Evolutionary conservation across 495 filamentous ascomycete species (phyloP).

Genomic region (Talaromyces borbonicus): DNA sequence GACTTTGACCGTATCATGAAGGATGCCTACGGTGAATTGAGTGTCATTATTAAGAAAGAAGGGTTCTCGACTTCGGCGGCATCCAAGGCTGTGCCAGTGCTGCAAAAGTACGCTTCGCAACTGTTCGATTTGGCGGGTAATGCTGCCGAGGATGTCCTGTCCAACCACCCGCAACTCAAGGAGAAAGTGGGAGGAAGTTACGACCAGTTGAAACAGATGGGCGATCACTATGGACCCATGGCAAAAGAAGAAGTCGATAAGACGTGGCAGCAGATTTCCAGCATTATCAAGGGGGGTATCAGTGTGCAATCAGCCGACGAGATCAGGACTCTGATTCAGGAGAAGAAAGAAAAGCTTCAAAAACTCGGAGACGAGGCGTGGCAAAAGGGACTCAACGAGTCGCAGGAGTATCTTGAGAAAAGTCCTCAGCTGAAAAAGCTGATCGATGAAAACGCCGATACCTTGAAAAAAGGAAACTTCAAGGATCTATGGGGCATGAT

Average conservation of each 20-base stretch:
- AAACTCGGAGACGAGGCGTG: constrained; percentile 55
- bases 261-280: constrained; percentile 50
- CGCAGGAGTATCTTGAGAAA: constrained; percentile 54
- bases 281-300: constrained; percentile 44
- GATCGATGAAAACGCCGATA: constrained; percentile 48
- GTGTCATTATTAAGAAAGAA: constrained; percentile 6
- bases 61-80: constrained; percentile 21
- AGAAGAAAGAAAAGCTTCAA: constrained; percentile 50
- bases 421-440: constrained; percentile 55
- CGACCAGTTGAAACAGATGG: constrained; percentile 53
- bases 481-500: constrained; percentile 42
- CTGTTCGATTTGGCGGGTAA: constrained; percentile 45
- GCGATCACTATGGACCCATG: constrained; percentile 53
- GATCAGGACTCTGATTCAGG: constrained; percentile 49
- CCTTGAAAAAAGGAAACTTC: constrained; percentile 50
- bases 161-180: constrained; percentile 57
- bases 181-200: constrained; percentile 54
- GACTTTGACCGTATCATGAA: constrained; percentile 53
- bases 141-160: constrained; percentile 45
- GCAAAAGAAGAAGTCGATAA: constrained; percentile 59
- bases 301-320: constrained; percentile 38
- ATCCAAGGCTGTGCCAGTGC: constrained; percentile 37
- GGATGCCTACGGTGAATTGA: constrained; percentile 50
- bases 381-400: constrained; percentile 52
- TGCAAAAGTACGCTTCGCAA: constrained; percentile 41